These are phyloP conservation scores for Malus hybrid DNA, from an alignment of 331 rosid species.

Conservation along the genomic window DNA sequence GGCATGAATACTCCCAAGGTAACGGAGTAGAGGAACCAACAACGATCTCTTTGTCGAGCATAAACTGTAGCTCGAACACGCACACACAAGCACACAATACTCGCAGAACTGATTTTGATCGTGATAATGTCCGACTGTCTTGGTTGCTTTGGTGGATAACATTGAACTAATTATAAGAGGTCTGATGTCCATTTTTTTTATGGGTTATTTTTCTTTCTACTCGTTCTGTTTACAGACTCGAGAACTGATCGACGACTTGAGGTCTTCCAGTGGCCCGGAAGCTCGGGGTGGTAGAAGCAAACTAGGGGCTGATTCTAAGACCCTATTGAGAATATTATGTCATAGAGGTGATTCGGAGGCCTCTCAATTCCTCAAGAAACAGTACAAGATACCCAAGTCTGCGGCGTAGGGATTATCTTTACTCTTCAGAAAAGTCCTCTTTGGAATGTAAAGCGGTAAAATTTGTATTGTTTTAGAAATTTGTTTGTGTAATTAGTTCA, in stretches of 20 bases:
- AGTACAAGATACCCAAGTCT: slow-evolving; percentile 88
- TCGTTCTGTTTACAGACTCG: slow-evolving; percentile 53
- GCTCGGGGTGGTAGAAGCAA: slow-evolving; percentile 64
- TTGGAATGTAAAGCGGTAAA: neutral
- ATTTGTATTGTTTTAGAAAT: neutral
- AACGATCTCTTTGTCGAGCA: neutral
- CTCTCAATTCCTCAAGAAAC: slow-evolving; percentile 86
- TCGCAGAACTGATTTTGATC: neutral
- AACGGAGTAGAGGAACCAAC: neutral
- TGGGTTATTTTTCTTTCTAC: neutral
- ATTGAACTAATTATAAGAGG: neutral
- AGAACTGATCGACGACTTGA: slow-evolving; percentile 86
- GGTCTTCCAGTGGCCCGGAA: slow-evolving; percentile 54
- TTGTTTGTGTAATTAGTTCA: neutral
- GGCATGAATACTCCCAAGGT: neutral
- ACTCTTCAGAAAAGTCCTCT: neutral
- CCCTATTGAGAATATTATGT: slow-evolving; percentile 73
- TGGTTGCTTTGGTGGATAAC: neutral
- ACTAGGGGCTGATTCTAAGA: slow-evolving; percentile 85
- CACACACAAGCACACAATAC: neutral
- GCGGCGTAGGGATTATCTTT: slow-evolving; percentile 32
- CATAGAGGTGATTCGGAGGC: slow-evolving; percentile 89
- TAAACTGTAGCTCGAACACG: neutral
- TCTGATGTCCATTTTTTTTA: neutral
- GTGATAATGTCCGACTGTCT: neutral